Percentiles rank a stretch among this genome's conserved stretches.
Evolutionary conservation across 1,284 basidiomycete species (phyloP).

Genomic region (Fomes fomentarius): DNA sequence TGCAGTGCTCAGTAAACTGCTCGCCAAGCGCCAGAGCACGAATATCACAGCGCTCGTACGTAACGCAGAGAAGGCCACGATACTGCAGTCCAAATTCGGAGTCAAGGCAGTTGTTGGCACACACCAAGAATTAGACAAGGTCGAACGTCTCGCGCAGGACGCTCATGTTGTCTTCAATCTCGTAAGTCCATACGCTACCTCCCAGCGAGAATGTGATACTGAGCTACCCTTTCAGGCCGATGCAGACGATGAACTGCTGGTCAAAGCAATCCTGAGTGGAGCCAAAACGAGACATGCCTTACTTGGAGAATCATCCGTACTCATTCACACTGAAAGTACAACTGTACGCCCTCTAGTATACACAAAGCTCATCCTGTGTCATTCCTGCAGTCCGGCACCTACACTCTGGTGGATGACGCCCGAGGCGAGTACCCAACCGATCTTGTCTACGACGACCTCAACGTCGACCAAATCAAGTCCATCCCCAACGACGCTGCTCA

Average conservation of each 20-base stretch:
- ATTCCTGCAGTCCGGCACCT: conserved; percentile 39
- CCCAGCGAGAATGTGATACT: conserved; percentile 38
- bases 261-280: conserved; percentile 46
- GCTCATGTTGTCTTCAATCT: conserved; percentile 26
- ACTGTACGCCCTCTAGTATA: neutral
- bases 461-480: conserved; percentile 36
- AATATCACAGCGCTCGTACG: conserved; percentile 31
- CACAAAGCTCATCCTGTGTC: neutral
- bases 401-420: conserved; percentile 34
- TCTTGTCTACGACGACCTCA: conserved; percentile 39
- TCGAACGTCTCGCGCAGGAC: conserved; percentile 17
- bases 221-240: too few species aligned
- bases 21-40: conserved; percentile 20
- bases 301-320: conserved; percentile 42
- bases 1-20: conserved; percentile 24
- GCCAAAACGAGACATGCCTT: conserved; percentile 43
- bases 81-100: conserved; percentile 21
- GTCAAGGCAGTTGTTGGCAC: conserved; percentile 28
- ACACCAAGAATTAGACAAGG: conserved; percentile 17
- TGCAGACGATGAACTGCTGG: too few species aligned
- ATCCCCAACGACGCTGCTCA: conserved; percentile 36
- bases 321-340: conserved; percentile 53
- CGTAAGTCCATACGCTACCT: conserved; percentile 4
- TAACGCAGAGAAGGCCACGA: conserved; percentile 24
- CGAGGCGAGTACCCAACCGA: conserved; percentile 33